Percentiles rank a stretch among this genome's conserved stretches.
Evolutionary conservation across 768 basidiomycete species (phyloP).

Genomic region (Jaapia argillacea): DNA sequence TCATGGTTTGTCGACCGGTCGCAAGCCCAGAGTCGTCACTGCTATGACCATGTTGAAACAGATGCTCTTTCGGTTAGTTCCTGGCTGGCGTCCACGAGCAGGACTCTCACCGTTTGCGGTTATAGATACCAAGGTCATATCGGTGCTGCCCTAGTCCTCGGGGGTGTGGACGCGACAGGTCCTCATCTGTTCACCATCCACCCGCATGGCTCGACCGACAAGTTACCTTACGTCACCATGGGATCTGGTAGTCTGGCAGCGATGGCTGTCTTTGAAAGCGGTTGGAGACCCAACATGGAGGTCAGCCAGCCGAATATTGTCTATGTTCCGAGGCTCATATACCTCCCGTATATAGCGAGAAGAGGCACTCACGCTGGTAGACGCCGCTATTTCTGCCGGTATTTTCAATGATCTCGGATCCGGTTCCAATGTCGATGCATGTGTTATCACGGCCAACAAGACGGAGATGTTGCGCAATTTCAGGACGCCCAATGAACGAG

Average conservation of each 20-base stretch:
- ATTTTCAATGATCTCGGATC: conserved; percentile 99
- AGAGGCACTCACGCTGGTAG: conserved; percentile 76
- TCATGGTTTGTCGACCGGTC: conserved; percentile 80
- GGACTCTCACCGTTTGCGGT: not conserved
- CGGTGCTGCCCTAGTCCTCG: conserved; percentile 93
- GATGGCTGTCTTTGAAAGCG: conserved; percentile 94
- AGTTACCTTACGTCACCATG: conserved; percentile 98
- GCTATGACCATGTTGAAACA: conserved; percentile 99
- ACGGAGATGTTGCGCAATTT: conserved; percentile 95
- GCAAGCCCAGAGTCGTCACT: conserved; percentile 89
- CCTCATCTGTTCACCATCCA: conserved; percentile 93
- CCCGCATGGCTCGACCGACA: conserved; percentile 97
- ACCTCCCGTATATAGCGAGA: conserved; percentile 39
- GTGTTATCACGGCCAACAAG: conserved; percentile 77
- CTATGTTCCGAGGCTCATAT: not conserved
- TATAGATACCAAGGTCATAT: conserved; percentile 85
- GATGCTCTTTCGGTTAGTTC: conserved; percentile 73
- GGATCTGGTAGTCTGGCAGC: conserved; percentile 94
- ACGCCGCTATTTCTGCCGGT: conserved; percentile 84
- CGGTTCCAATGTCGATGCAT: conserved; percentile 97
- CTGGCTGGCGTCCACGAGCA: not conserved
- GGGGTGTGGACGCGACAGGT: conserved; percentile 91
- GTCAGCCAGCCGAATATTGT: conserved; percentile 32
- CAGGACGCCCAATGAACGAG: conserved; percentile 83
- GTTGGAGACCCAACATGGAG: conserved; percentile 76